Percentiles rank a stretch among this genome's conserved stretches.
Evolutionary conservation across 2,329 filamentous ascomycete genomes (phyloP).

Genomic region (Aspergillus carbonarius): DNA sequence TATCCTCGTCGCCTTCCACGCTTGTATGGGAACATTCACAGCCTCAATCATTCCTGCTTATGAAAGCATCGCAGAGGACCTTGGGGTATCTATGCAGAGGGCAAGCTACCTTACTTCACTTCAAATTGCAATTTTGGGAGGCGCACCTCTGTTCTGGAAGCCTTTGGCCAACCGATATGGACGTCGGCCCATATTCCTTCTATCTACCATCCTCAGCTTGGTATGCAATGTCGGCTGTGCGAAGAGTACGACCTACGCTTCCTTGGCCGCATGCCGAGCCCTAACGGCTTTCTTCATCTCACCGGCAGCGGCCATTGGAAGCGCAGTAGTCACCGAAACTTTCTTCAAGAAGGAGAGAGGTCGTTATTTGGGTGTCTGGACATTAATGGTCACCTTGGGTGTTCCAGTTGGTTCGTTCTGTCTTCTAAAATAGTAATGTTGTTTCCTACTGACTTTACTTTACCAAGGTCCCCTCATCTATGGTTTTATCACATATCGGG

Average conservation of each 20-base stretch:
- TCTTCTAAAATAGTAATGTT: background rate
- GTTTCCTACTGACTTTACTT: constrained; percentile 23
- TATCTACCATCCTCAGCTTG: constrained; percentile 51
- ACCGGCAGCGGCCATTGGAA: constrained; percentile 55
- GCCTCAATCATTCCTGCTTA: constrained; percentile 59
- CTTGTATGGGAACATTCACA: constrained; percentile 59
- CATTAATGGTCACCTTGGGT: constrained; percentile 53
- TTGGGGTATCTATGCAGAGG: constrained; percentile 49
- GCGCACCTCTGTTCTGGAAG: constrained; percentile 57
- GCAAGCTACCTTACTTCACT: constrained; percentile 57
- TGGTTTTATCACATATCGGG: constrained; percentile 50
- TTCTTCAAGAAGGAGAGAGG: constrained; percentile 58
- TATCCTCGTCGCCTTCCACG: constrained; percentile 57
- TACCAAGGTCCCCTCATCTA: constrained; percentile 40
- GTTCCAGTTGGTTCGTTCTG: constrained; percentile 37
- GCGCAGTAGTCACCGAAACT: constrained; percentile 57
- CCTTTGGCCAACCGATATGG: constrained; percentile 56
- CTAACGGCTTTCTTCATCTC: constrained; percentile 57
- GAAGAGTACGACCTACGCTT: constrained; percentile 49
- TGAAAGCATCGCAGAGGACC: constrained; percentile 50
- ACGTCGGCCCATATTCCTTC: constrained; percentile 55
- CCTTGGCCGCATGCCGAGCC: constrained; percentile 50
- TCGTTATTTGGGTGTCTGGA: constrained; percentile 59
- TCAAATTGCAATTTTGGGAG: constrained; percentile 56
- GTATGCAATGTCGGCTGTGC: constrained; percentile 59